Conservation (phyloP, 257 asterid genomes). For the Solanum ossicruentum region DNA sequence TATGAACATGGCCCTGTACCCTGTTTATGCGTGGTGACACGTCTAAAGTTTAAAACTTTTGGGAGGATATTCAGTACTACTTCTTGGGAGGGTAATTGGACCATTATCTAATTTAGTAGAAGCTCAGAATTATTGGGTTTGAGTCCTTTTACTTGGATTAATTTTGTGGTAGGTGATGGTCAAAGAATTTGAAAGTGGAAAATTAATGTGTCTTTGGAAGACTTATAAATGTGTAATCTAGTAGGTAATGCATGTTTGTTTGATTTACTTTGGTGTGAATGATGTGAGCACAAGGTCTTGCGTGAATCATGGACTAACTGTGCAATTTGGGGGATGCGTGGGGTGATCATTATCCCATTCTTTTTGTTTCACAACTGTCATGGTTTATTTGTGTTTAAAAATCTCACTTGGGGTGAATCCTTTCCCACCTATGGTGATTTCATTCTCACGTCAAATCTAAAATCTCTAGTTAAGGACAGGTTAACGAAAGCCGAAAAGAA, state of each 20-base stretch:
- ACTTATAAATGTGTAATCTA: neutral
- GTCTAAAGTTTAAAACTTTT: neutral
- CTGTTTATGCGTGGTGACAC: conserved; percentile 6
- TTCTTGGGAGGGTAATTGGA: neutral
- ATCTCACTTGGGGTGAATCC: neutral
- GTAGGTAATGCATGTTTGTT: neutral
- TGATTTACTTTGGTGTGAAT: neutral
- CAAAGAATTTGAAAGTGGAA: neutral
- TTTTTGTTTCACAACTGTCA: neutral
- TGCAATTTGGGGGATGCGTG: neutral
- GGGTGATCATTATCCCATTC: neutral
- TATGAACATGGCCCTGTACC: neutral
- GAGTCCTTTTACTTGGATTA: neutral
- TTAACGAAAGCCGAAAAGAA: too few relatives aligned
- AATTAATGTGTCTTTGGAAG: neutral
- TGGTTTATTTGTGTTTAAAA: neutral
- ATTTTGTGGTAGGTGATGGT: neutral
- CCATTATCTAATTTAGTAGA: too few relatives aligned
- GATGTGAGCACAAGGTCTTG: neutral
- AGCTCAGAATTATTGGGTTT: neutral
- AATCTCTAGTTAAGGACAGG: neutral
- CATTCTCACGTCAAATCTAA: neutral
- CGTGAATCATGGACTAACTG: neutral
- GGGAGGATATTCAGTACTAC: neutral
- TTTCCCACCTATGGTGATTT: neutral